These are phyloP conservation scores for Steccherinum ochraceum DNA, from an alignment of 768 basidiomycete species.

Conservation along the genomic window DNA sequence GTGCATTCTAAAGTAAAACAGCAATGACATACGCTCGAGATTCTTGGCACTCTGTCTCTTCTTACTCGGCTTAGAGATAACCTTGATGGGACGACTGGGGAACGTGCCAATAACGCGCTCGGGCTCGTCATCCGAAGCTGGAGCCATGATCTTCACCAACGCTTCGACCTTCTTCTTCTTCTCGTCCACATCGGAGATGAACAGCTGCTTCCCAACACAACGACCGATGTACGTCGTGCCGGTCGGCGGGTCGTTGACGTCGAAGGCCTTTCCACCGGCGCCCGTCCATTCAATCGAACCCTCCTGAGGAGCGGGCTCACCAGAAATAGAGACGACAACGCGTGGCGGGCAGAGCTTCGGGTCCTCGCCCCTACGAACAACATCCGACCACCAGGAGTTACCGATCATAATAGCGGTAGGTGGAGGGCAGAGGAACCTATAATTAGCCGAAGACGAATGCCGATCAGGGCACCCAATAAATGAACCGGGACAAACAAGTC, in stretches of 20 bases:
- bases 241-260: conserved; percentile 69
- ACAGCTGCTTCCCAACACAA: conserved; percentile 90
- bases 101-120: conserved; percentile 85
- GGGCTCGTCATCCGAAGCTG: conserved; percentile 71
- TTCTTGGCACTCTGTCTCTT: conserved; percentile 94
- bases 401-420: conserved; percentile 94
- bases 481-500: conserved; percentile 1
- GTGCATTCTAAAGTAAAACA: conserved; percentile 8
- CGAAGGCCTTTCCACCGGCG: conserved; percentile 77
- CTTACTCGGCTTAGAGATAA: conserved; percentile 98
- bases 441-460: conserved; percentile 5
- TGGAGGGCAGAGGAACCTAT: conserved; percentile 85
- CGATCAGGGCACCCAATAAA: conserved; percentile 6
- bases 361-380: conserved; percentile 66
- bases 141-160: conserved; percentile 81
- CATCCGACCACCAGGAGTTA: conserved; percentile 90
- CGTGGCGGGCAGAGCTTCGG: conserved; percentile 71
- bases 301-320: conserved; percentile 81
- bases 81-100: conserved; percentile 92
- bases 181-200: conserved; percentile 92
- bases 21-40: conserved; percentile 66
- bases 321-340: conserved; percentile 88
- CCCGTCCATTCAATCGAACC: conserved; percentile 85
- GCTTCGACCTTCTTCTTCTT: conserved; percentile 96
- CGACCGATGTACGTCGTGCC: conserved; percentile 89